Percentiles rank a stretch among this genome's conserved stretches.
Conservation (phyloP, 2,329 filamentous ascomycete genomes). For the Lasiodiplodia theobromae region DNA sequence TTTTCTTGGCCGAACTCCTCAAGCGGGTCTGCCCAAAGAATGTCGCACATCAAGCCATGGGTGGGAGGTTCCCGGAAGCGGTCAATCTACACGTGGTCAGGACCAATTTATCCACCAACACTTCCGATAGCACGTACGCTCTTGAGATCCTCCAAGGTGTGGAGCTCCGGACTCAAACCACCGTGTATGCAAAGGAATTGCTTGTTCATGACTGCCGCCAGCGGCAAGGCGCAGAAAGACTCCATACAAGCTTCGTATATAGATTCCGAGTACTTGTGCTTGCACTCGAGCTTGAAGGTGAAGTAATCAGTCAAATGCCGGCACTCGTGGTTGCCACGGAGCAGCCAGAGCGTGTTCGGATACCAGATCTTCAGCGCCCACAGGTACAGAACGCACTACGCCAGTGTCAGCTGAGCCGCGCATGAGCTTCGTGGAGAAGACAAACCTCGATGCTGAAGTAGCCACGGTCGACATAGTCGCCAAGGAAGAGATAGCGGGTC, state of each 20-base stretch:
- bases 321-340: conserved; percentile 98
- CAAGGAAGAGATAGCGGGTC: conserved; percentile 94
- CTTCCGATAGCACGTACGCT: conserved; percentile 63
- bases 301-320: conserved; percentile 99
- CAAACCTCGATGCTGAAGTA: conserved; percentile 95
- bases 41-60: conserved; percentile 98
- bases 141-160: conserved; percentile 93
- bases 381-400: conserved; percentile 88
- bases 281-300: conserved; percentile 99
- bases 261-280: conserved; percentile 97
- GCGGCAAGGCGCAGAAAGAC: conserved; percentile 90
- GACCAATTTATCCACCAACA: conserved; percentile 24
- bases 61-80: conserved; percentile 97
- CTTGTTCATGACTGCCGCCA: conserved; percentile 99
- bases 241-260: conserved; percentile 99
- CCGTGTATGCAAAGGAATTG: conserved; percentile 99
- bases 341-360: conserved; percentile 93
- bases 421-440: background rate
- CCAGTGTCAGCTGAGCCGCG: conserved; percentile 40
- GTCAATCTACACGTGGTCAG: conserved; percentile 72
- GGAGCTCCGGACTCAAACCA: conserved; percentile 91
- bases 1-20: conserved; percentile 99
- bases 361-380: conserved; percentile 99
- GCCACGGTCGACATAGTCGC: conserved; percentile 96
- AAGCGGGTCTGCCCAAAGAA: conserved; percentile 96